Base-by-base conservation (phyloP, 1,284 basidiomycete species). In the Laetiporus sulphureus region DNA sequence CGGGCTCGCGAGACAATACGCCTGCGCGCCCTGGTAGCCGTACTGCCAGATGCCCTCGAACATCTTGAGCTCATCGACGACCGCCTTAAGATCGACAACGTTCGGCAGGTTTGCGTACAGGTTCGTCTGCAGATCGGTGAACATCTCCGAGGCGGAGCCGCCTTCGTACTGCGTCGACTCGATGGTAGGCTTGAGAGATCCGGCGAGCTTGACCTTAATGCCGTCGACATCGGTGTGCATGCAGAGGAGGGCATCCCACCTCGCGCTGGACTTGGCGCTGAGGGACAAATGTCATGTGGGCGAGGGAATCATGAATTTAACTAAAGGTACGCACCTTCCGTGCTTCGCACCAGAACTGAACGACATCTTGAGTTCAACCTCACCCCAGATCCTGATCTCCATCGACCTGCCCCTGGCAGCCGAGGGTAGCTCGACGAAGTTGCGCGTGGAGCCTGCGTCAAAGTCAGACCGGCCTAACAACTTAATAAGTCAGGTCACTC, bases 11-110 rank as follows among this genome's bases (percentile, higher is more conserved):
- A 64, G 50, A 16, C 42, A 46, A 47, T 54, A 60, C n/a, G 54
- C 48, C 20, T 47, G 42, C 11, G 54, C 40, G 8, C 49, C 49
- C 5, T 56, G 51, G 33, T 56, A 59, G 24, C 52, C 52, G 32
- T 54, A 54, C 29, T 53, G 44, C 59, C 59, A 65, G 12, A 44
- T 42, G 38, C 59, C 58, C 40, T 60, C 55, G 46, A 65, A 57
- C 23, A 46, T 46, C 34, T 47, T 46, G 33, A 63, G 51, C 46
- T 60, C 53, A 4, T 41, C 31, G 16, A 59, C 37, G 30, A 60
- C 46, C 29, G 32, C 46, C 11, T 39, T 38, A 19, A 60, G 47
- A 40, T 57, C 50, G 35, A 61, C 45, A 22, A 43, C 39, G n/a
- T 38, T 21, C 3, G 56, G 52, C 40, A 61, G 49, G 21, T 51